A percentile compares a stretch with the other conserved stretches of the same genome.
Conservation (phyloP, 2,329 filamentous ascomycete species). For the Pseudogymnoascus sp. region DNA sequence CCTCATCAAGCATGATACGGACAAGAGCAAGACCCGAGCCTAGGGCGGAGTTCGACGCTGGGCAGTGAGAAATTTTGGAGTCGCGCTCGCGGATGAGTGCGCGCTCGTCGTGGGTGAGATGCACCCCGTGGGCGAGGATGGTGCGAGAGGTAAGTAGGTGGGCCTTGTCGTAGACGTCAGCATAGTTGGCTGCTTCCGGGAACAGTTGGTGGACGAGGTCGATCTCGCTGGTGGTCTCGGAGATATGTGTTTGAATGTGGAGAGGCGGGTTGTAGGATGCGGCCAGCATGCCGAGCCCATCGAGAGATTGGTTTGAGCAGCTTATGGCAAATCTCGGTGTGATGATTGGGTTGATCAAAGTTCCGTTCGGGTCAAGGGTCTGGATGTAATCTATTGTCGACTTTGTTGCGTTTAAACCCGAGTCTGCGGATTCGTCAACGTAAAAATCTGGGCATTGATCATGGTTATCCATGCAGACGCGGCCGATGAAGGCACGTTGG, state of each 20-base stretch:
- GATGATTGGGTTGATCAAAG: slow-evolving; percentile 69
- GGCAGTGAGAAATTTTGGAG: slow-evolving; percentile 77
- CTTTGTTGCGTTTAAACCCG: slow-evolving; percentile 48
- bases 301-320: slow-evolving; percentile 55
- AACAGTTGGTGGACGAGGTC: slow-evolving; percentile 64
- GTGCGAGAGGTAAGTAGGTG: slow-evolving; percentile 65
- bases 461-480: slow-evolving; percentile 84
- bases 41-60: slow-evolving; percentile 75
- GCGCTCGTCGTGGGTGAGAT: slow-evolving; percentile 62
- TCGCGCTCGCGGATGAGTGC: slow-evolving; percentile 52
- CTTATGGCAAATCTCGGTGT: slow-evolving; percentile 64
- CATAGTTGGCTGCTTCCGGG: slow-evolving; percentile 56
- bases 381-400: slow-evolving; percentile 58
- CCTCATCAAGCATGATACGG: slow-evolving; percentile 63
- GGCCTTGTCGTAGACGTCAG: slow-evolving; percentile 68
- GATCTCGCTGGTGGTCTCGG: slow-evolving; percentile 72
- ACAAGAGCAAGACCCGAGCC: slow-evolving; percentile 73
- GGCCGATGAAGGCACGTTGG: slow-evolving; percentile 83
- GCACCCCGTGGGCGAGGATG: slow-evolving; percentile 78
- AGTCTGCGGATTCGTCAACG: slow-evolving; percentile 60
- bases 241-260: slow-evolving; percentile 76
- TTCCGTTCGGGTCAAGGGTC: slow-evolving; percentile 56
- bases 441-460: slow-evolving; percentile 68
- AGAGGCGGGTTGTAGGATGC: slow-evolving; percentile 50
- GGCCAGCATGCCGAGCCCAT: slow-evolving; percentile 57